Base-by-base conservation (phyloP, 805 yeast species). In the Barnettozyma populi region DNA sequence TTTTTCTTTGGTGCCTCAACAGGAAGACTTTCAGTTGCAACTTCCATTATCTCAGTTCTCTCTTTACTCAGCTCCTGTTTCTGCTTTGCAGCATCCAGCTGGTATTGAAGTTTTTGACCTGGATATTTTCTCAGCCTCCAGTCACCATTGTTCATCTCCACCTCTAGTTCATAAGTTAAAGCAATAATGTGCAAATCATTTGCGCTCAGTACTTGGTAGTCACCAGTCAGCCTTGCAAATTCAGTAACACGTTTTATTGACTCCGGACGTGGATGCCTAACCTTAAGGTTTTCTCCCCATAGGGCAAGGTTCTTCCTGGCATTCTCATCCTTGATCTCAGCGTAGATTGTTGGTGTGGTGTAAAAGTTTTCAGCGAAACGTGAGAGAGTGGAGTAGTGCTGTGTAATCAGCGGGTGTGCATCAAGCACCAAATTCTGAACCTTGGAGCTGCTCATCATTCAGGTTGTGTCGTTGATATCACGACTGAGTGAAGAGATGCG, bases 101-200 rank as follows among this genome's bases (percentile, higher is more conserved):
- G 60, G 5, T 51, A 51, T 11, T 47, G 39, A 32, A 67, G 41
- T 34, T 62, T 50, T 60, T 84, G 84, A 31, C 95, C 95, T 0
- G 96, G 96, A 49, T 57, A 74, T 44, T 72, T 76, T 65, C 96
- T 78, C 51, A 90, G 68, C 58, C 86, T 73, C 77, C 82, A 75
- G 43, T 80, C 84, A 16, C 92, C 92, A 41, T 76, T 70, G 55
- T 82, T 82, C 47, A 74, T 56, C 62, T 88, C 92, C 46, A 73
- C 71, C 54, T 90, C 96, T 44, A 94, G 66, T 63, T 94, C 97
- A 62, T 89, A 90, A 1, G 96, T 80, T 56, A 94, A 73, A 0
- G 99, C 98, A 51, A 95, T 74, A 48, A 94, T 84, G 61, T 90
- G 97, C 34, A 94, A 71, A 84, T 94, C 99, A 54, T 95, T 90